Percentiles rank a stretch among this genome's conserved stretches.
These are phyloP conservation scores for Kurtzmaniella fragi DNA, from an alignment of 805 yeast species.

Conservation along the genomic window DNA sequence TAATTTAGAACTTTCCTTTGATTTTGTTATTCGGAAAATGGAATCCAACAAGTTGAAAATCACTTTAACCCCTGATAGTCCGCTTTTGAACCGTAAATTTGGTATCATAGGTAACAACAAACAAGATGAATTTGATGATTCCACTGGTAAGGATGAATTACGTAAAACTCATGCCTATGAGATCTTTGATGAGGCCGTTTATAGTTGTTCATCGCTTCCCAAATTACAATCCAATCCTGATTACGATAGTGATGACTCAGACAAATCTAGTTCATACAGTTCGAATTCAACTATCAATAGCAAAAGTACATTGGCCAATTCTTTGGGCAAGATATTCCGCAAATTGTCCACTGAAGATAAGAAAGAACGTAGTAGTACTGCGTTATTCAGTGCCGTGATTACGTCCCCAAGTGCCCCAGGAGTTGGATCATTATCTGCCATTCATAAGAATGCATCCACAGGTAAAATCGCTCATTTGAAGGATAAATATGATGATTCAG, in stretches of 20 bases:
- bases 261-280: neutral
- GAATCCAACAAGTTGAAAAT: conserved; percentile 9
- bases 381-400: conserved; percentile 5
- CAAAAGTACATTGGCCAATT: conserved; percentile 23
- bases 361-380: conserved; percentile 3
- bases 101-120: conserved; percentile 33
- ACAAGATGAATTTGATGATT: conserved; percentile 10
- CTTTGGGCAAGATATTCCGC: conserved; percentile 32
- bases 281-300: neutral
- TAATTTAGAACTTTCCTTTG: conserved; percentile 24
- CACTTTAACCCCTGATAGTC: conserved; percentile 26
- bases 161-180: conserved; percentile 57
- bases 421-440: conserved; percentile 1
- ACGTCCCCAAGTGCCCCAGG: conserved; percentile 4
- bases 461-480: neutral
- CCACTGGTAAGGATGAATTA: conserved; percentile 26
- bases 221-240: conserved; percentile 2
- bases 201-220: conserved; percentile 29
- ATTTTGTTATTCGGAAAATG: conserved; percentile 7
- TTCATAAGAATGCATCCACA: neutral
- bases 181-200: conserved; percentile 61
- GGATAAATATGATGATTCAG: conserved; percentile 13
- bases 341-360: conserved; percentile 19
- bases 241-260: neutral
- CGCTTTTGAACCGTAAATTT: conserved; percentile 45